Evolutionary conservation across 805 yeast genomes (phyloP).

Genomic region (Kuraishia ogatae): DNA sequence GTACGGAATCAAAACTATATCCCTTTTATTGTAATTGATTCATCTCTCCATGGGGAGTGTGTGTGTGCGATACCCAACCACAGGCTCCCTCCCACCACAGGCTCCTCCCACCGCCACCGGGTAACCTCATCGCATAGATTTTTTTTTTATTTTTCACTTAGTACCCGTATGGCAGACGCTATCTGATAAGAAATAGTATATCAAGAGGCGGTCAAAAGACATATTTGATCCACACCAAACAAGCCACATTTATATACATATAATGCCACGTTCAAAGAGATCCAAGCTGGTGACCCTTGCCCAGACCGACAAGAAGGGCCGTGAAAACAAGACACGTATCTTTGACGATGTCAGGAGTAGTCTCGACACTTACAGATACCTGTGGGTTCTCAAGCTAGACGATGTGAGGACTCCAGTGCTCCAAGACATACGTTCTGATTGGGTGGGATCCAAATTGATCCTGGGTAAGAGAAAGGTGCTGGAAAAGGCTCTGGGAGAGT

Average conservation of each 20-base stretch:
- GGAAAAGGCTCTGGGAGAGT: constrained; percentile 85
- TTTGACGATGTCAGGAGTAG: constrained; percentile 85
- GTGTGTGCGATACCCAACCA: too few relatives aligned
- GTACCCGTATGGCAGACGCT: constrained; percentile 2
- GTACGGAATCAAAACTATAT: too few relatives aligned
- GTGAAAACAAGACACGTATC: constrained; percentile 82
- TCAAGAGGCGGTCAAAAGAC: too few relatives aligned
- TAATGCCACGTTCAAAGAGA: constrained; percentile 96
- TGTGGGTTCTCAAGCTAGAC: constrained; percentile 80
- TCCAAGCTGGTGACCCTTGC: constrained; percentile 93
- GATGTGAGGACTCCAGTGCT: constrained; percentile 94
- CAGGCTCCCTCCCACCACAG: background rate
- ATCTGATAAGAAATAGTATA: background rate
- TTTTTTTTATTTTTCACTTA: constrained; percentile 4
- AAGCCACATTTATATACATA: constrained; percentile 7
- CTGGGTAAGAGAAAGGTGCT: constrained; percentile 91
- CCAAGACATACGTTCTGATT: constrained; percentile 86
- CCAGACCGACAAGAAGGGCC: constrained; percentile 92
- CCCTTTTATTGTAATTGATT: too few relatives aligned
- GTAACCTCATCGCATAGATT: constrained; percentile 2
- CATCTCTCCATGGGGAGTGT: too few relatives aligned
- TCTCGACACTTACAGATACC: constrained; percentile 67
- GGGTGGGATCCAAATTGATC: constrained; percentile 84
- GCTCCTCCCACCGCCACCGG: background rate
- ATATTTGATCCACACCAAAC: background rate